Evolutionary conservation across 768 basidiomycete species (phyloP).

Genomic region (Auricularia auricula-judae): DNA sequence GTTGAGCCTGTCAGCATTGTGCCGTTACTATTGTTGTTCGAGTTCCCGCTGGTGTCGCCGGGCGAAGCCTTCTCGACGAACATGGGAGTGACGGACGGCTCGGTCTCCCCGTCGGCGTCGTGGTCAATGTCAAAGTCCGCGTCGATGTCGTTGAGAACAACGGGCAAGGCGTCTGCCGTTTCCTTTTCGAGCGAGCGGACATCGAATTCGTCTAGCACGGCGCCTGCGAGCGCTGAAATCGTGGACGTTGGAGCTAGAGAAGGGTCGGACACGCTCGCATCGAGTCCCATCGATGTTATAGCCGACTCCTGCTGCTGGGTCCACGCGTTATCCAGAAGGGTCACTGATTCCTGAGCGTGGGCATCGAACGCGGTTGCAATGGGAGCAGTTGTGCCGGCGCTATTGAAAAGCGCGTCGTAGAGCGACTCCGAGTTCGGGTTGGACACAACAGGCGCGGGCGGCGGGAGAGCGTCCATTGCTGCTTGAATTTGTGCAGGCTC

Average conservation of each 20-base stretch:
- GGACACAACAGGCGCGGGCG: not conserved
- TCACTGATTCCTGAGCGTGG: not conserved
- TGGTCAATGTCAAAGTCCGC: not conserved
- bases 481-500: too few species aligned
- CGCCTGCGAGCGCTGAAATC: not conserved
- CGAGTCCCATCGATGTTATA: too few species aligned
- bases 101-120: not conserved
- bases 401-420: not conserved
- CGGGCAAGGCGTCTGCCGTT: not conserved
- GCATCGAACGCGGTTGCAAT: not conserved
- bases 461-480: too few species aligned
- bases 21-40: not conserved
- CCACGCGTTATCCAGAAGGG: not conserved
- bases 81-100: not conserved
- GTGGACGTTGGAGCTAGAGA: not conserved
- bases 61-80: not conserved
- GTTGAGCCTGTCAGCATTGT: not conserved
- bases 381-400: not conserved
- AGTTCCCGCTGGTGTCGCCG: too few species aligned
- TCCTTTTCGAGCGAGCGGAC: not conserved
- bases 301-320: not conserved
- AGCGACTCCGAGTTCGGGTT: not conserved
- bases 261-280: not conserved
- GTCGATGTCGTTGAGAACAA: not conserved
- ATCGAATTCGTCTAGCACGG: not conserved